Base-by-base conservation (phyloP, 192 early-diverging fungal species). In the Coemansia sp. region DNA sequence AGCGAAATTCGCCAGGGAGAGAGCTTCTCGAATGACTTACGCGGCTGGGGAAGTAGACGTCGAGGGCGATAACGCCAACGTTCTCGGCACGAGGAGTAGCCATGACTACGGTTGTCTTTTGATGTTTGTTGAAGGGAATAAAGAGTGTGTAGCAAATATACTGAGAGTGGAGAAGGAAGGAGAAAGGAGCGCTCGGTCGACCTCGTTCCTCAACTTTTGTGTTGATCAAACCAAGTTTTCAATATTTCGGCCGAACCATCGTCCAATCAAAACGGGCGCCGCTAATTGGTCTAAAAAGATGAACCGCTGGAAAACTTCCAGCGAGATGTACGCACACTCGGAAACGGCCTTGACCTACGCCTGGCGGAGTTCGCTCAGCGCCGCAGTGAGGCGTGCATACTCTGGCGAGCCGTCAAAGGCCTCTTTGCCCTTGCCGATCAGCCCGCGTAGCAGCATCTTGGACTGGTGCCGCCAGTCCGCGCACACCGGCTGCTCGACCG, bases 401-500 rank as follows among this genome's bases (percentile, higher is more conserved):
- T 62, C 64, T 15, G 79, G 64, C 12, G 81, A 79, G 14, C 82
- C 84, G 23, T 88, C 90, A 74, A 85, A 92, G 1, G 70, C 67
- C 53, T 75, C 82, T 72, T 89, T 90, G 12, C 87, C 86, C 44
- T 87, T 84, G 28, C 90, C 88, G 54, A 95, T 84, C 50, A 97
- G 71, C 20, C 89, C 84, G 46, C 88, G 89, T 57, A 97, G 63
- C 29, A 90, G 71, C 75, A 83, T 86, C 58, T 84, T 85, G 8
- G 89, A 79, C 60, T 96, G 91, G 56, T 93, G 93, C 47, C 69
- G 74, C 93, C 94, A 97, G 64, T 97, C 94, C 21, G 83, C 81
- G 55, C 90, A 91, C 20, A 94, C 90, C 5, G 77, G 39, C 22
- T 61, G 54, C 21, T 54, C 65, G 11, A 57, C 60, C 8, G 74